Conservation (phyloP, 352 stramenopile species). For the Aphanomyces stellatus region DNA sequence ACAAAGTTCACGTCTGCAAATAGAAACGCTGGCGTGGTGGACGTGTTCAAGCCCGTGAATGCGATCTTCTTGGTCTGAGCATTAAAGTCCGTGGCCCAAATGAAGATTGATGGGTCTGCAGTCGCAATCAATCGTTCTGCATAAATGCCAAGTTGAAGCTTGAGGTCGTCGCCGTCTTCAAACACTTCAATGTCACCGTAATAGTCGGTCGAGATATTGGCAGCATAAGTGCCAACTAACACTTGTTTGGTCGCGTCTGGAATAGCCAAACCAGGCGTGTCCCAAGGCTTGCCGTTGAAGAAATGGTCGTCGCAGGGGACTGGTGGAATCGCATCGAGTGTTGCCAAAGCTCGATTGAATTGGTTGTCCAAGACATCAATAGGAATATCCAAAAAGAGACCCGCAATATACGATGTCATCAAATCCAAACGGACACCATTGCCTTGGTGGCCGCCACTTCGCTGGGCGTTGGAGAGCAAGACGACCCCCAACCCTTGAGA, state of each 20-base stretch:
- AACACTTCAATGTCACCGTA: constrained; percentile 20
- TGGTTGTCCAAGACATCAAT: constrained; percentile 39
- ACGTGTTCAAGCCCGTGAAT: too few species aligned
- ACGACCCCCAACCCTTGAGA: constrained; percentile 41
- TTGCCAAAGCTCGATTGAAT: constrained; percentile 31
- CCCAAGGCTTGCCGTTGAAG: constrained; percentile 37
- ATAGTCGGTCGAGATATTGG: constrained; percentile 31
- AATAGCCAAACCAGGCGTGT: constrained; percentile 28
- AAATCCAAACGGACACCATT: constrained; percentile 49
- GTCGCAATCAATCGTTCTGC: not conserved
- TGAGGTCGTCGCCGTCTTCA: not conserved
- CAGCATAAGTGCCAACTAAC: constrained; percentile 39
- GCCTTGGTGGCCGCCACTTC: constrained; percentile 24
- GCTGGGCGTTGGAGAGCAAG: constrained; percentile 52
- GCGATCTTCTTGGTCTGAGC: too few species aligned
- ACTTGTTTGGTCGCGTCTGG: constrained; percentile 21
- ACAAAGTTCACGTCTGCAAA: too few species aligned
- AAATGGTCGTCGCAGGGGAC: constrained; percentile 30
- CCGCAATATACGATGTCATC: constrained; percentile 53
- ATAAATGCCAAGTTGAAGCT: not conserved
- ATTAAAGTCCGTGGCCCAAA: too few species aligned
- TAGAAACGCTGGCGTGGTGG: too few species aligned
- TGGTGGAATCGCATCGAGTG: constrained; percentile 26
- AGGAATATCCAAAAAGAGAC: constrained; percentile 54
- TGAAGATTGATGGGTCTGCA: not conserved